phyloP scores from a whole-genome alignment of 805 yeast genomes.

The Candida multigemmis region DNA sequence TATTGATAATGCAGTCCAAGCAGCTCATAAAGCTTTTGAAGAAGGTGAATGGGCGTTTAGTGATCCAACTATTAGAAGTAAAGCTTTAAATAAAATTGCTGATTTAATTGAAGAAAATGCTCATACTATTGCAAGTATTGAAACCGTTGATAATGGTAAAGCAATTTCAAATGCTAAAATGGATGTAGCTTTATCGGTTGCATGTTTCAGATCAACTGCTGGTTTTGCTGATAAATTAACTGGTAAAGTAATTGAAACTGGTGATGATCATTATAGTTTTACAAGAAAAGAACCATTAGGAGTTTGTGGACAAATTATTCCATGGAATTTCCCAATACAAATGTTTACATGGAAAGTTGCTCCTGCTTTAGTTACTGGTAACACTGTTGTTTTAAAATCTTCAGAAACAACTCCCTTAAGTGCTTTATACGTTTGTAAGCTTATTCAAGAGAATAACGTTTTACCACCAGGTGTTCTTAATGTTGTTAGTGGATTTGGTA shows the following conservation, averaged over 20 bases:
- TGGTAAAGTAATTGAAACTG: constrained; percentile 58
- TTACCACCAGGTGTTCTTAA: constrained; percentile 42
- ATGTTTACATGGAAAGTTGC: constrained; percentile 45
- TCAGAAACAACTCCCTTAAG: constrained; percentile 44
- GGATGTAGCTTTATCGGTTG: constrained; percentile 52
- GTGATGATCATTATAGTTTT: constrained; percentile 36
- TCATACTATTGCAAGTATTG: constrained; percentile 45
- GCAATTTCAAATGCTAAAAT: constrained; percentile 40
- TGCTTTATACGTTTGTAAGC: constrained; percentile 31
- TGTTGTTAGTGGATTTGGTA: constrained; percentile 36
- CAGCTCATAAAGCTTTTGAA: constrained; percentile 42
- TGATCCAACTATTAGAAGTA: constrained; percentile 39
- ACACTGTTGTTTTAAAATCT: constrained; percentile 38
- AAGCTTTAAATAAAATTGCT: constrained; percentile 39
- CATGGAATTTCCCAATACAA: constrained; percentile 44
- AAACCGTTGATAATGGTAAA: constrained; percentile 54
- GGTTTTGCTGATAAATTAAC: constrained; percentile 68
- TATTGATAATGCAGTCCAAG: constrained; percentile 43
- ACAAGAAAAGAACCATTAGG: constrained; percentile 35
- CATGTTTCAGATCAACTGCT: constrained; percentile 55
- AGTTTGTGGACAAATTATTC: constrained; percentile 43
- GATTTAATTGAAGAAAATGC: constrained; percentile 38
- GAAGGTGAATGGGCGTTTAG: constrained; percentile 34
- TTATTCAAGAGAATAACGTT: constrained; percentile 32
- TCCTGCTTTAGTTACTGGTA: constrained; percentile 39